Conservation (phyloP, 1,284 basidiomycete genomes). For the Cryptococcus neoformans region DNA sequence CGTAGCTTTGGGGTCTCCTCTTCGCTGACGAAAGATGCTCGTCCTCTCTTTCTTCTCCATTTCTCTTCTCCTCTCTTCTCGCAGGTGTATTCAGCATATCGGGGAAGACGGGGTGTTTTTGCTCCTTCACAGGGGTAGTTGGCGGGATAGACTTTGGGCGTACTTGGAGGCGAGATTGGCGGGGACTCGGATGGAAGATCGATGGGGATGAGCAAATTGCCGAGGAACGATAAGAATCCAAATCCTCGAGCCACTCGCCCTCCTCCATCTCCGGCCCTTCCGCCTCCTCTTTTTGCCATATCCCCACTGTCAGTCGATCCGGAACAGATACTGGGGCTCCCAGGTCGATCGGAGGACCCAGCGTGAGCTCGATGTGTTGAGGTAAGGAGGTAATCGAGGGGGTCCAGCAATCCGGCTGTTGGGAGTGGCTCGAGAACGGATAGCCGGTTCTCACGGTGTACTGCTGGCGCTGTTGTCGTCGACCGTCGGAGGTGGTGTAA, state of each 20-base stretch:
- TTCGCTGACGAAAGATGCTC: constrained; percentile 3
- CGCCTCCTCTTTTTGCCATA: constrained; percentile 3
- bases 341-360: neutral
- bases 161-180: neutral
- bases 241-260: constrained; percentile 4
- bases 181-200: constrained; percentile 2
- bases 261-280: neutral
- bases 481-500: neutral
- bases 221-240: constrained; percentile 17
- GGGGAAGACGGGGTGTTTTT: constrained; percentile 6
- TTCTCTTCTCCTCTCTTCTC: constrained; percentile 1
- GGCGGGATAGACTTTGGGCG: neutral
- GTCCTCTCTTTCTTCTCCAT: constrained; percentile 3
- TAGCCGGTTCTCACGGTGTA: neutral
- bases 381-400: constrained; percentile 19
- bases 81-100: constrained; percentile 2
- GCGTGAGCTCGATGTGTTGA: constrained; percentile 2
- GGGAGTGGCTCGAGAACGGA: constrained; percentile 21
- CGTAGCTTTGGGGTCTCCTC: constrained; percentile 12
- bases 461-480: neutral
- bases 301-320: neutral
- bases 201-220: constrained; percentile 19
- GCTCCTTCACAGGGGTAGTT: neutral
- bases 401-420: constrained; percentile 18
- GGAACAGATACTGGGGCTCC: neutral